Conservation (phyloP, 2,329 filamentous ascomycete species). For the Claviceps sp. region DNA sequence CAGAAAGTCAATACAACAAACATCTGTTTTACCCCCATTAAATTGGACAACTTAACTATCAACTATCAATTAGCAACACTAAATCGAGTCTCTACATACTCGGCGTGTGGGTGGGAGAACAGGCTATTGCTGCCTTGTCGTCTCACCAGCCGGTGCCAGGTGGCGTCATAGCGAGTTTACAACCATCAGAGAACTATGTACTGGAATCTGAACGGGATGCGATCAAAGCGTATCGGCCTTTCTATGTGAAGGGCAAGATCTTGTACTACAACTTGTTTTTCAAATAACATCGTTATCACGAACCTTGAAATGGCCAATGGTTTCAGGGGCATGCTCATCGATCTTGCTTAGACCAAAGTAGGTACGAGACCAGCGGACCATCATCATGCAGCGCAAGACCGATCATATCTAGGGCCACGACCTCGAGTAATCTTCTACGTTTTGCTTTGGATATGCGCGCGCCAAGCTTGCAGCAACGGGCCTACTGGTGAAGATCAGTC, state of each 20-base stretch:
- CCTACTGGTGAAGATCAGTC: background rate
- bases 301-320: constrained; percentile 6
- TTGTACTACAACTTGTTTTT: background rate
- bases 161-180: constrained; percentile 5
- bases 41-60: background rate
- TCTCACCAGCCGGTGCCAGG: constrained; percentile 6
- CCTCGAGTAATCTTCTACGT: constrained; percentile 7
- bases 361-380: too few relatives aligned
- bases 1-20: too few relatives aligned
- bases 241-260: constrained; percentile 1
- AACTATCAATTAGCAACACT: constrained; percentile 1
- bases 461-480: constrained; percentile 5
- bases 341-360: constrained; percentile 2
- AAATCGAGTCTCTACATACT: constrained; percentile 6
- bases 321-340: constrained; percentile 14
- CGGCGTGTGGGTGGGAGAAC: constrained; percentile 5
- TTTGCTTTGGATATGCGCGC: constrained; percentile 10
- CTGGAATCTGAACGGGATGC: constrained; percentile 4
- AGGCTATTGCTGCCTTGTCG: constrained; percentile 4
- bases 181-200: background rate
- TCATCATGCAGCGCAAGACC: constrained; percentile 4
- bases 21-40: too few relatives aligned
- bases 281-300: constrained; percentile 4
- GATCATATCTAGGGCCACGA: constrained; percentile 14
- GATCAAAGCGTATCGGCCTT: constrained; percentile 3